Evolutionary conservation across 2,329 filamentous ascomycete species (phyloP), one percentile per base, ranked within the genome.

Genomic region (Penicillium sp.): DNA sequence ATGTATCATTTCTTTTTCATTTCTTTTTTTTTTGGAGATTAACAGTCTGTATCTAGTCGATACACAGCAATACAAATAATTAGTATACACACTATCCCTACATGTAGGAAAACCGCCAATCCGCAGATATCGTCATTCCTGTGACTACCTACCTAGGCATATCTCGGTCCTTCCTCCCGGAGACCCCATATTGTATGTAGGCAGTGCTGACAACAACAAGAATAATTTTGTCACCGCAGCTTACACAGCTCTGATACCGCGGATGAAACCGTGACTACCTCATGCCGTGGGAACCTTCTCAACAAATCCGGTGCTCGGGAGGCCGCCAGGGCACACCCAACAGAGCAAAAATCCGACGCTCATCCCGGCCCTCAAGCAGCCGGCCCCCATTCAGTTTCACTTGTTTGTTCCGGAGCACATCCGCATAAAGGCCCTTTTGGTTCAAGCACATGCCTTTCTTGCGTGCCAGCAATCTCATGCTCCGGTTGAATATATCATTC

Each of bases 401-500:
- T 39, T 75, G 72, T 28, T 68, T 70, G 0, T 80, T 81, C 35
- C 82, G 74, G 65, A 87, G 73, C 2, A 87, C 82, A 65, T 88
- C 79, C 58, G 75, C 79, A 60, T 84, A 95, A 48, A 97, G 66
- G 0, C 89, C 91, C 28, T 79, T 75, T 69, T 96, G 90, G 59
- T 95, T 96, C 48, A 97, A 65, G 44, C 86, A 73, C 87, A 94
- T 89, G 0, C 82, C 80, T 69, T 87, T 93, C 69, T 82, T 88
- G 34, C 82, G 80, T 13, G 89, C 88, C 55, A 96, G 67, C 15
- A 94, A 70, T 55, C 91, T 74, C 66, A 96, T 80, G 62, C 87
- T 94, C 15, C 90, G 77, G 66, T 96, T 96, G 72, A 96, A 96
- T 31, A 95, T 85, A 64, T 95, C 90, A 58, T 96, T 93, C 1